Conservation (phyloP, 2,329 filamentous ascomycete genomes). For the Diaporthe batatas region DNA sequence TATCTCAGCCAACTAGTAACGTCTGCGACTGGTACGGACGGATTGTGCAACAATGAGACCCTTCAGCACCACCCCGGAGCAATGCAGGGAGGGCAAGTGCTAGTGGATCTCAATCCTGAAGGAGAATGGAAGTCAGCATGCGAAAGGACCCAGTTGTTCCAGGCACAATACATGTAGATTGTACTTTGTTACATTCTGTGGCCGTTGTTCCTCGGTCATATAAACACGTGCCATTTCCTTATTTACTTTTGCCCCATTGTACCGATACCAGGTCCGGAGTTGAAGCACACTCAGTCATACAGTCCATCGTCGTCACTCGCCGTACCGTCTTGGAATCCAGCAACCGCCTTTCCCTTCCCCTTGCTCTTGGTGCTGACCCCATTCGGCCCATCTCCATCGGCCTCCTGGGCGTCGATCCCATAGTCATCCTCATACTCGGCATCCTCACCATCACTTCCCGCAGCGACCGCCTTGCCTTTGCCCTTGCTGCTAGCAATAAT, state of each 20-base stretch:
- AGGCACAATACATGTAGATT: not conserved
- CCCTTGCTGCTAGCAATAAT: constrained; percentile 45
- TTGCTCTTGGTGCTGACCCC: constrained; percentile 52
- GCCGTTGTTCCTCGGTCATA: not conserved
- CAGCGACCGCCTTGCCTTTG: constrained; percentile 55
- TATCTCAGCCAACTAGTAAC: not conserved
- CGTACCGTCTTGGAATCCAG: constrained; percentile 65
- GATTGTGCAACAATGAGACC: too few species aligned
- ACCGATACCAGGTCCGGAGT: not conserved
- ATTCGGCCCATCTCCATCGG: constrained; percentile 45
- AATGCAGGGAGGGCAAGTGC: not conserved
- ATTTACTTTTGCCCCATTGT: not conserved
- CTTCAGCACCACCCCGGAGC: too few species aligned
- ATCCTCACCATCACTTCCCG: constrained; percentile 54
- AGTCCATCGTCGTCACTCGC: constrained; percentile 69
- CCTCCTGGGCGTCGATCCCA: constrained; percentile 46
- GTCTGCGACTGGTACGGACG: not conserved
- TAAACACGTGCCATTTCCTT: constrained; percentile 10
- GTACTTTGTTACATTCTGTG: too few species aligned
- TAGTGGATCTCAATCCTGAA: not conserved
- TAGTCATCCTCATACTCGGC: constrained; percentile 52
- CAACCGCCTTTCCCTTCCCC: constrained; percentile 58
- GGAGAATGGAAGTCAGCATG: not conserved
- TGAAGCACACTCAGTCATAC: constrained; percentile 58
- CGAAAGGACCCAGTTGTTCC: not conserved